Evolutionary conservation across 148 eudicot genomes (phyloP), one percentile per base, ranked within the genome.

Genomic region (Rhododendron molle): DNA sequence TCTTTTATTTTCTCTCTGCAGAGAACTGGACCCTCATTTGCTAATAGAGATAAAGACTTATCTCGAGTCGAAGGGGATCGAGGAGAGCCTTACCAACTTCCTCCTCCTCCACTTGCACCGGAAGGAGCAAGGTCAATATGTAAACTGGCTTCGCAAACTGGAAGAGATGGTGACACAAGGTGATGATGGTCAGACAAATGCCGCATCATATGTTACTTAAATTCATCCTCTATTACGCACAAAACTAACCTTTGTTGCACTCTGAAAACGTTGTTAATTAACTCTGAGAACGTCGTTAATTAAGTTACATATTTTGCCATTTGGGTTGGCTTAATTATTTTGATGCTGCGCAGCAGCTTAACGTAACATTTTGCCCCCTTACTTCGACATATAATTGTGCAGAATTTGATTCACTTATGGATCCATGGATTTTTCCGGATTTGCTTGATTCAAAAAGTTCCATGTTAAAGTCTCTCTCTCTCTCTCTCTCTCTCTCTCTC

Each of bases 71-170:
- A 93, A 88, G 84, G 98, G 98, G 62, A 90, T 96, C 23, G 87
- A 90, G 32, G 85, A 91, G 84, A 87, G 85, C 86, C 47, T 96
- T 20, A 78, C 89, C 56, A 88, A 86, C 83, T 93, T 90, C 87
- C 92, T 96, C 85, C 87, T 92, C 46, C 85, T 62, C 86, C 91
- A 94, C 87, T 81, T 96, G 78, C 98, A 96, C 88, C 91, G 88
- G 69, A 94, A 92, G 90, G 98, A 96, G 93, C 94, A 93, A 86
- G 88, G 83, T 62, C 96, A 94, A 88, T 96, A 96, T 36, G 85
- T 93, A 34, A 90, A 86, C 83, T 96, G 98, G 98, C 88, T 96
- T 85, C 94, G 86, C 81, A 96, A 90, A 79, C 89, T 96, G 76
- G 88, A 91, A 87, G 86, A 65, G 72, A 65, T 65, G 32, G 72